A percentile compares a stretch with the other conserved stretches of the same genome.
Evolutionary conservation across 129 eudicot species (phyloP).

Genomic region (Daucus carota): DNA sequence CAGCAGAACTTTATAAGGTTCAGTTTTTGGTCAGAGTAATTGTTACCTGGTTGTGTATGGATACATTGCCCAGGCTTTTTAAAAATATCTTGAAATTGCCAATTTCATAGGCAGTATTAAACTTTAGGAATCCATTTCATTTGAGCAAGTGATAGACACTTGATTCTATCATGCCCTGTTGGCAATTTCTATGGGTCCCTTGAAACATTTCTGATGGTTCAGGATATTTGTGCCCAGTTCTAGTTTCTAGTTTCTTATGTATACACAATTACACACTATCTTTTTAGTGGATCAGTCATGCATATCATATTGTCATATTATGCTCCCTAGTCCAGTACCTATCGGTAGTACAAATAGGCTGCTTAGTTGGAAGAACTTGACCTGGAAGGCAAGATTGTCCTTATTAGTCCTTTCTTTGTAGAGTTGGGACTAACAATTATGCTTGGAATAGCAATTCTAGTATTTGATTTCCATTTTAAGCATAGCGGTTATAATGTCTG

Average conservation of each 20-base stretch:
- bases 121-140: background rate
- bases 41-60: background rate
- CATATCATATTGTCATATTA: background rate
- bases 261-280: too few species aligned
- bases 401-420: background rate
- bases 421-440: background rate
- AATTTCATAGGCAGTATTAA: background rate
- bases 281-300: background rate
- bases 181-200: background rate
- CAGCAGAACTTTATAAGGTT: background rate
- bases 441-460: background rate
- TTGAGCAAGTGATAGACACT: background rate
- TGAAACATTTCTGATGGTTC: background rate
- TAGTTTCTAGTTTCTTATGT: background rate
- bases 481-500: slow-evolving; percentile 5
- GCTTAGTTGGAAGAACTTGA: background rate
- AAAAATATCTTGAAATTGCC: background rate
- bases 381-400: background rate
- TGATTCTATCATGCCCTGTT: too few species aligned
- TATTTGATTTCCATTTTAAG: background rate
- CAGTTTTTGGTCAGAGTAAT: background rate
- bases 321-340: background rate
- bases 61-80: background rate
- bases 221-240: background rate
- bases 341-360: background rate